phyloP scores from a whole-genome alignment of 192 early-diverging fungal species.

The Dispira simplex region DNA sequence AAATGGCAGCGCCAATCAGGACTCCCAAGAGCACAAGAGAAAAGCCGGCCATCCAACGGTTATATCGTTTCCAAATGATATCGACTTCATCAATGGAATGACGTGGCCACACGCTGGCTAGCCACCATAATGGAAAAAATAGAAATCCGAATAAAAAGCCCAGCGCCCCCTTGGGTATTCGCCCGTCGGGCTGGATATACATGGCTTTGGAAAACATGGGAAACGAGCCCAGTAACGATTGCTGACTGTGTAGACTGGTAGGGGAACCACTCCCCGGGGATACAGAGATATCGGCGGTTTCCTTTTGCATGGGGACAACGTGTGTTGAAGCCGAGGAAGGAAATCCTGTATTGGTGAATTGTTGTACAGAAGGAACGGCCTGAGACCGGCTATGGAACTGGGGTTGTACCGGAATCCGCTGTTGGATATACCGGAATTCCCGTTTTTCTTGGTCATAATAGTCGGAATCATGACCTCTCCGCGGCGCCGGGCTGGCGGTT shows the following conservation, averaged over 20 bases:
- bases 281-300: not conserved
- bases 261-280: no score
- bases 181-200: conserved; percentile 7
- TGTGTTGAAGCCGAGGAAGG: conserved; percentile 5
- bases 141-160: conserved; percentile 7
- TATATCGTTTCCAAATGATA: conserved; percentile 16
- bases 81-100: conserved; percentile 1
- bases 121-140: conserved; percentile 5
- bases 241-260: no score
- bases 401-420: conserved; percentile 1
- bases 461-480: not conserved
- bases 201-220: conserved; percentile 3
- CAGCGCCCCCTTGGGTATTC: not conserved
- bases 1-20: conserved; percentile 11
- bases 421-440: not conserved
- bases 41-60: conserved; percentile 15
- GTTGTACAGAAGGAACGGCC: not conserved
- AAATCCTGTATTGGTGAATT: not conserved
- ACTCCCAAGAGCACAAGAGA: conserved; percentile 15
- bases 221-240: conserved; percentile 1
- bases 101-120: conserved; percentile 10
- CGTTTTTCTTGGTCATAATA: conserved; percentile 2
- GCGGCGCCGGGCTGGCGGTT: conserved; percentile 2
- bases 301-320: not conserved
- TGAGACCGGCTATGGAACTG: not conserved